These are phyloP conservation scores for Debaryomyces hansenii DNA, from an alignment of 805 yeast species.

Conservation along the genomic window DNA sequence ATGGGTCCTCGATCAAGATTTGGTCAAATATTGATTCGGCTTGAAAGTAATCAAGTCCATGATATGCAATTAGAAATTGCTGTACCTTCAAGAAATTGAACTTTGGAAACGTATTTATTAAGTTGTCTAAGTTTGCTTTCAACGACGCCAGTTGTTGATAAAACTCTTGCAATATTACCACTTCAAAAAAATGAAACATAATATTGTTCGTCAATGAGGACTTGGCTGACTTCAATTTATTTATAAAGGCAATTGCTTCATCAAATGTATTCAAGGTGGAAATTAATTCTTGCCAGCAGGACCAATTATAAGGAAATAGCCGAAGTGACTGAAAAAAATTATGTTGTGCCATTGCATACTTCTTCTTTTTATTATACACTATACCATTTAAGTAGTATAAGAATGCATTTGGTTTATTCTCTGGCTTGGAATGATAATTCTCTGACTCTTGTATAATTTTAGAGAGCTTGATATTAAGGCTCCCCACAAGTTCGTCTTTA, in stretches of 20 bases:
- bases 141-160: conserved; percentile 62
- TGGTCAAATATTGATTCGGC: conserved; percentile 81
- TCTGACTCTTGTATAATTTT: conserved; percentile 43
- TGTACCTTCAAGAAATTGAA: conserved; percentile 77
- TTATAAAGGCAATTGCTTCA: conserved; percentile 49
- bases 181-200: conserved; percentile 57
- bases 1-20: conserved; percentile 72
- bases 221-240: conserved; percentile 37
- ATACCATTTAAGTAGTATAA: conserved; percentile 73
- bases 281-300: conserved; percentile 83
- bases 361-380: conserved; percentile 61
- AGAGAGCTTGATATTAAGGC: conserved; percentile 31
- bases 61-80: conserved; percentile 77
- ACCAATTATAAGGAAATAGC: conserved; percentile 85
- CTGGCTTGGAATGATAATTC: conserved; percentile 16
- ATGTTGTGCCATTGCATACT: conserved; percentile 59
- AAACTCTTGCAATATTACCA: conserved; percentile 74
- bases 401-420: conserved; percentile 50
- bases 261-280: conserved; percentile 60
- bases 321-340: conserved; percentile 60
- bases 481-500: conserved; percentile 19
- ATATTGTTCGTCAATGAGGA: conserved; percentile 27
- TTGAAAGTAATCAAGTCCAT: conserved; percentile 78
- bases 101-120: conserved; percentile 62
- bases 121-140: conserved; percentile 47